phyloP scores from a whole-genome alignment of 345 rosid genomes.

The Excoecaria cochinchinensis region DNA sequence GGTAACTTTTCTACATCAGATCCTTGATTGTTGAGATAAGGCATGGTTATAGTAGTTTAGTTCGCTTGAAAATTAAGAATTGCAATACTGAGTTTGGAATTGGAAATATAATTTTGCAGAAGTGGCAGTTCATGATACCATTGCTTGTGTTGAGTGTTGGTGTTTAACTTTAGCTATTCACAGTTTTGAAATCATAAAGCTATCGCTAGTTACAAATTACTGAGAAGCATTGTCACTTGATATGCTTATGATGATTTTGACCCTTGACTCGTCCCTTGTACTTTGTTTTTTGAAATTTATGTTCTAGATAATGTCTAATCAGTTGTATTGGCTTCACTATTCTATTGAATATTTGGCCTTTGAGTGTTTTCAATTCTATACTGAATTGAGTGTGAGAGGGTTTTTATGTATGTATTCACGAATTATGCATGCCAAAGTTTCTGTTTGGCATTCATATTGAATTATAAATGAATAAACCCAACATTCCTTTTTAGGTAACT shows the following conservation, averaged over 20 bases:
- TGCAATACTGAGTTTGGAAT: not conserved
- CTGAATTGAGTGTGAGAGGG: no score
- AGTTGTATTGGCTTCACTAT: no score
- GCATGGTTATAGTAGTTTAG: not conserved
- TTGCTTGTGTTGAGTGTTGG: not conserved
- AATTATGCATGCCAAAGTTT: no score
- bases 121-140: not conserved
- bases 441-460: no score
- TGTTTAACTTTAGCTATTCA: not conserved
- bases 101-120: not conserved
- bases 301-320: no score
- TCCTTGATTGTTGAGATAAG: not conserved
- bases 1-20: slow-evolving; percentile 1
- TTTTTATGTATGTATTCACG: no score
- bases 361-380: no score
- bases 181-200: not conserved
- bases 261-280: no score
- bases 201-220: not conserved
- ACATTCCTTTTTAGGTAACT: not conserved
- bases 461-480: not conserved
- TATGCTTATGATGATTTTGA: no score
- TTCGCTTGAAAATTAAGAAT: not conserved
- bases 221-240: no score
- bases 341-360: no score
- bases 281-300: no score